A percentile compares a stretch with the other conserved stretches of the same genome.
Conservation (phyloP, 768 basidiomycete species). For the Russula dissimulans region DNA sequence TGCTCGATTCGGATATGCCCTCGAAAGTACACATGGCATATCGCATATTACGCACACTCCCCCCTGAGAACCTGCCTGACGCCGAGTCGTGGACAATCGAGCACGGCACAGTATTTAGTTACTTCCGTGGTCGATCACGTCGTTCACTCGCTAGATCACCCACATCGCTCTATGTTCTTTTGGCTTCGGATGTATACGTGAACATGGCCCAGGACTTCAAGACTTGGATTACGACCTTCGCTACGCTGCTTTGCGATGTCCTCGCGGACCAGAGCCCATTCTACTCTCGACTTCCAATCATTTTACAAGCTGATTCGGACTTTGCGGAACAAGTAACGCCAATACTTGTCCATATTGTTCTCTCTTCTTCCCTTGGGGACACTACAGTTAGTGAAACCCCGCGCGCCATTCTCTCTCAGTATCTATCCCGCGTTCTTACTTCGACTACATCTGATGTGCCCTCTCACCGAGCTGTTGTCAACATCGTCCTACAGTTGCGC, state of each 20-base stretch:
- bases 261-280: slow-evolving; percentile 49
- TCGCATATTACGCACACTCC: slow-evolving; percentile 13
- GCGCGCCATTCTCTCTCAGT: slow-evolving; percentile 34
- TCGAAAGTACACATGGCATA: slow-evolving; percentile 17
- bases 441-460: slow-evolving; percentile 30
- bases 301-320: slow-evolving; percentile 43
- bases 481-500: slow-evolving; percentile 73
- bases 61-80: slow-evolving; percentile 12
- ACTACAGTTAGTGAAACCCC: slow-evolving; percentile 22
- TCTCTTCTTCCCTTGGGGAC: slow-evolving; percentile 28
- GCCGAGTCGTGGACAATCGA: slow-evolving; percentile 12
- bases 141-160: slow-evolving; percentile 20
- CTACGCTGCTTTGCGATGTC: slow-evolving; percentile 48
- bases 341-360: slow-evolving; percentile 59
- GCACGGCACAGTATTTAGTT: slow-evolving; percentile 20
- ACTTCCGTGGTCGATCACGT: slow-evolving; percentile 22
- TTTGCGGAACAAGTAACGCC: slow-evolving; percentile 69
- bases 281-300: slow-evolving; percentile 55
- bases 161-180: slow-evolving; percentile 32
- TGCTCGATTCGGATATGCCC: slow-evolving; percentile 16
- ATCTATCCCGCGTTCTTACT: slow-evolving; percentile 48
- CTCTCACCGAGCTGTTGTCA: slow-evolving; percentile 54
- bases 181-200: slow-evolving; percentile 29
- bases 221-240: slow-evolving; percentile 53
- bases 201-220: slow-evolving; percentile 42